Base-by-base conservation (phyloP, 331 rosid genomes). In the Pyrus hybrid region DNA sequence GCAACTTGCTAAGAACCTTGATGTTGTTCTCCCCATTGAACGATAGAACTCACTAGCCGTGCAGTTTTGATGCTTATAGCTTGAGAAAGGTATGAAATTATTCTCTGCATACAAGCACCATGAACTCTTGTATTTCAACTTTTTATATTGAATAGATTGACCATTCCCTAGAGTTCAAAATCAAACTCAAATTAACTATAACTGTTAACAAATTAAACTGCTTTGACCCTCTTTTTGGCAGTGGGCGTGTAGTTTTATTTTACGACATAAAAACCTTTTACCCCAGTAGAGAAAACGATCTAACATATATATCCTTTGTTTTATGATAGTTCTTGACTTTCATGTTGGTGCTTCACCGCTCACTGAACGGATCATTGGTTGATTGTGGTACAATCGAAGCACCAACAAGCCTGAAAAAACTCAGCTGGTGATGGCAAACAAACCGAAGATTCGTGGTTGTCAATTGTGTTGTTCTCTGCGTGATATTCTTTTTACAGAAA, bases 1-100 rank as follows among this genome's bases (percentile, higher is more conserved):
- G 99, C 80, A 86, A 79, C 91, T 95, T 75, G 85, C 78, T 79
- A 88, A 83, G 83, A 92, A 89, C 80, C 93, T 95, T 63, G 97
- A 89, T 68, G 84, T 79, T n/a, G 84, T 86, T 77, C 76, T 87
- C 68, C 92, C 93, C 71, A 71, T 88, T 77, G 65, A 87, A 79
- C 85, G 91, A 87, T 78, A 76, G 56, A 75, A 77, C 82, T 56
- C 64, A 33, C 32, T 29, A 71, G 73, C 73, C 79, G 69, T 73
- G 77, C 74, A 62, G 76, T 80, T 80, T 78, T 74, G 85, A 72
- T 67, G 25, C 85, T 13, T 67, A 67, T 53, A 73, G 85, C 75
- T 67, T 80, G 77, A 76, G 83, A 80, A 79, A 77, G 97, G 97
- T 91, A 85, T 68, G 76, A 79, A 67, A 75, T 77, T 79, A 28